phyloP scores from a whole-genome alignment of 2,329 filamentous ascomycete species.

The Epichloe typhina region DNA sequence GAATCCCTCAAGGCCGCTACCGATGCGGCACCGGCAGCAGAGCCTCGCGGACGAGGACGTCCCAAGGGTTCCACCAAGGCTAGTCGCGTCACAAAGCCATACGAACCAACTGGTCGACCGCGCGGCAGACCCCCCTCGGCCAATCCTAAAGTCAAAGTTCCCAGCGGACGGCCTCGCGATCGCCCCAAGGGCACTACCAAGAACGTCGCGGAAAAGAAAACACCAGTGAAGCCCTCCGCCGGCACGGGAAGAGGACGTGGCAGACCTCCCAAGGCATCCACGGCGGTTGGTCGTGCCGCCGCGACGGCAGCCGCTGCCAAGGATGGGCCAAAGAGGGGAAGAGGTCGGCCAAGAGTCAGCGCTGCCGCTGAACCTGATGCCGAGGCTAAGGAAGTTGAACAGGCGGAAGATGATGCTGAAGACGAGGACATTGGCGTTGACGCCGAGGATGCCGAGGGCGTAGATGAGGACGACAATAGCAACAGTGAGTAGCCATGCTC shows the following conservation, averaged over 20 bases:
- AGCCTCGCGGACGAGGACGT: conserved; percentile 3
- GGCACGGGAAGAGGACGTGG: conserved; percentile 14
- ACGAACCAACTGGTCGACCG: conserved; percentile 25
- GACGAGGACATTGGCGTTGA: conserved; percentile 11
- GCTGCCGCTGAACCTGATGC: neutral
- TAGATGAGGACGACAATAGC: conserved; percentile 7
- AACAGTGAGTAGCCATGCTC: conserved; percentile 7
- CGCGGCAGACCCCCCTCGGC: conserved; percentile 31
- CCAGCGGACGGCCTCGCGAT: conserved; percentile 33
- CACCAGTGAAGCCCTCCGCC: conserved; percentile 9
- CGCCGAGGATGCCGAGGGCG: conserved; percentile 11
- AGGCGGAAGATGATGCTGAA: conserved; percentile 14
- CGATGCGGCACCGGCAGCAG: neutral
- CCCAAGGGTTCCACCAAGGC: neutral
- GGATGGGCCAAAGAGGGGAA: conserved; percentile 9
- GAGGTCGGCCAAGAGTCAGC: conserved; percentile 2
- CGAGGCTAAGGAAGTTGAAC: neutral
- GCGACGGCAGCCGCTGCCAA: conserved; percentile 8
- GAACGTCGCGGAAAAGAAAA: conserved; percentile 11
- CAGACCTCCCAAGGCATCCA: conserved; percentile 15
- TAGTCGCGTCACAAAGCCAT: conserved; percentile 19
- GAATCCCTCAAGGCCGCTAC: neutral
- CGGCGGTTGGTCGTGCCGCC: conserved; percentile 4
- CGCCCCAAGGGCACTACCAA: conserved; percentile 30
- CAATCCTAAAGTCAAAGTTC: conserved; percentile 16